phyloP scores from a whole-genome alignment of 441 rosid genomes.

The Croton setiger region DNA sequence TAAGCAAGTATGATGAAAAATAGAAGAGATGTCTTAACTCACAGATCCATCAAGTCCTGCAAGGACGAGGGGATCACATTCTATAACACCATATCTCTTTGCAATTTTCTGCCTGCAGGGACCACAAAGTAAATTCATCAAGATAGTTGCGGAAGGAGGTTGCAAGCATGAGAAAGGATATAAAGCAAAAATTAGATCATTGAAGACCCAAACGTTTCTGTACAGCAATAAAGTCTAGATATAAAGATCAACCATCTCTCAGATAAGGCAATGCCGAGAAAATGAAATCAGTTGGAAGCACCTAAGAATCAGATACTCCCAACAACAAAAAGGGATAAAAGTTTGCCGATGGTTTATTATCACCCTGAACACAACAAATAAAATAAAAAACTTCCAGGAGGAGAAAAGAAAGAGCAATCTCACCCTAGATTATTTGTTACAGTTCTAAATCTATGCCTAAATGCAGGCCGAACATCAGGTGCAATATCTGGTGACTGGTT shows the following conservation, averaged over 20 bases:
- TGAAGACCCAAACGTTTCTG: background rate
- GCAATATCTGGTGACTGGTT: slow-evolving; percentile 59
- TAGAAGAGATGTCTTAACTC: slow-evolving; percentile 37
- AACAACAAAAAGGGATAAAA: slow-evolving; percentile 8
- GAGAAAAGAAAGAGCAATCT: slow-evolving; percentile 19
- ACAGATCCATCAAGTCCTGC: slow-evolving; percentile 77
- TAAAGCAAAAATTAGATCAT: background rate
- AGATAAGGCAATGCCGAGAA: slow-evolving; percentile 13
- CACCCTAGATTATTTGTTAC: slow-evolving; percentile 59
- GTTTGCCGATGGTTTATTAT: slow-evolving; percentile 1
- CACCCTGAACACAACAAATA: background rate
- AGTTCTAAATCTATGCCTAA: slow-evolving; percentile 60
- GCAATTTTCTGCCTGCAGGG: slow-evolving; percentile 52
- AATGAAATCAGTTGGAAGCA: background rate
- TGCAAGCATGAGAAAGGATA: background rate
- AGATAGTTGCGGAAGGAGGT: background rate
- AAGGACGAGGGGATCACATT: slow-evolving; percentile 74
- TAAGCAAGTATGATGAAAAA: background rate
- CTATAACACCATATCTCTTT: slow-evolving; percentile 78
- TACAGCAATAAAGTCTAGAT: background rate
- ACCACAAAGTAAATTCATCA: slow-evolving; percentile 17
- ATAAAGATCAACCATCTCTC: slow-evolving; percentile 10
- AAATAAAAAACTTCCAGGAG: slow-evolving; percentile 9
- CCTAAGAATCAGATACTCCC: slow-evolving; percentile 2
- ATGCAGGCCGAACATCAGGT: slow-evolving; percentile 90